Evolutionary conservation across 768 basidiomycete species (phyloP).

Genomic region (Trametes meyenii): DNA sequence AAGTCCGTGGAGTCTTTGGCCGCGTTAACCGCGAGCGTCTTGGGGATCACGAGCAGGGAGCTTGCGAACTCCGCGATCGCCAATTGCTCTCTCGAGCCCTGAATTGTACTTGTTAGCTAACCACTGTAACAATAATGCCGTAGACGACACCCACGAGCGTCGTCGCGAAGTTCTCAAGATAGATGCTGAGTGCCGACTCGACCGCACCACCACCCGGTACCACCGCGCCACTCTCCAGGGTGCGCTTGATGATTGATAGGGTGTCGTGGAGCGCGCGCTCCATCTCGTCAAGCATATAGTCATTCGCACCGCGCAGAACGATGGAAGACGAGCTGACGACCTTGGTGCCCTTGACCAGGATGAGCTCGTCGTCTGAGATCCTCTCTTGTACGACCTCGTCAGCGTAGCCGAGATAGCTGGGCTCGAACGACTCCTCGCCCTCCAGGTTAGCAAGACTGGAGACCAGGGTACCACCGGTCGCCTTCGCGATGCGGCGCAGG

Average conservation of each 20-base stretch:
- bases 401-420: slow-evolving; percentile 85
- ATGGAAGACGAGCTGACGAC: slow-evolving; percentile 93
- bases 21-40: slow-evolving; percentile 95
- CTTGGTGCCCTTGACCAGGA: slow-evolving; percentile 97
- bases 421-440: slow-evolving; percentile 96
- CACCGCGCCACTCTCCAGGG: slow-evolving; percentile 92
- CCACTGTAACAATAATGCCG: not conserved
- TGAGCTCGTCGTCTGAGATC: slow-evolving; percentile 97
- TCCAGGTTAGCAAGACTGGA: slow-evolving; percentile 95
- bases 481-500: slow-evolving; percentile 93
- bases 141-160: slow-evolving; percentile 69
- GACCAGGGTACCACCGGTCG: slow-evolving; percentile 92
- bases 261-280: slow-evolving; percentile 95
- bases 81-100: slow-evolving; percentile 98
- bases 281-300: slow-evolving; percentile 99
- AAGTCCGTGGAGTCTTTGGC: slow-evolving; percentile 98
- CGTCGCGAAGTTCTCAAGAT: slow-evolving; percentile 98
- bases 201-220: slow-evolving; percentile 98
- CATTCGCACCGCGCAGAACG: slow-evolving; percentile 94
- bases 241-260: slow-evolving; percentile 93
- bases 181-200: slow-evolving; percentile 95
- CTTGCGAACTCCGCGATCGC: slow-evolving; percentile 99
- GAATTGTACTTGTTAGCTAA: slow-evolving; percentile 2
- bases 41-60: slow-evolving; percentile 92
- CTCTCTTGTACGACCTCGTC: slow-evolving; percentile 97